Conservation (phyloP, 441 rosid species). For the Corymbia citriodora region DNA sequence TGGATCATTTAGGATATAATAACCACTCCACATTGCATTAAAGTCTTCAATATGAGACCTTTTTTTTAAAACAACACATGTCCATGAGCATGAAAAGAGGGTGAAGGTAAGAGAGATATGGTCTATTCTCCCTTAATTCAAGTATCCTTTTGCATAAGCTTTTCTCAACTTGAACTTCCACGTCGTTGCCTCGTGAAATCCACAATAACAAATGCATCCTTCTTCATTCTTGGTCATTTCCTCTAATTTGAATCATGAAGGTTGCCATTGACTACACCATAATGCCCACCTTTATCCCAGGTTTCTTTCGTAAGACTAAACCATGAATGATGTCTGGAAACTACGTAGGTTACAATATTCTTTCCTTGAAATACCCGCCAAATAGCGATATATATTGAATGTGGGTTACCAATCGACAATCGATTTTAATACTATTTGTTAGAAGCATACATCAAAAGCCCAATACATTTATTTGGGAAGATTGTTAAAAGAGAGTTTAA, state of each 20-base stretch:
- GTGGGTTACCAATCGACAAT: background rate
- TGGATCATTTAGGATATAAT: background rate
- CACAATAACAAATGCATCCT: background rate
- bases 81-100: background rate
- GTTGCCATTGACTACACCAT: background rate
- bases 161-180: background rate
- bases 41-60: background rate
- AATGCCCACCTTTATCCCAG: background rate
- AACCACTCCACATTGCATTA: background rate
- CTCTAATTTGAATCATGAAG: background rate
- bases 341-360: background rate
- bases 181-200: background rate
- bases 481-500: background rate
- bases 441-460: background rate
- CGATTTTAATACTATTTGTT: background rate
- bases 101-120: background rate
- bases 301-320: background rate
- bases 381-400: background rate
- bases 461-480: background rate
- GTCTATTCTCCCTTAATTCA: background rate
- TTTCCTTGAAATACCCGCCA: background rate
- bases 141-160: background rate
- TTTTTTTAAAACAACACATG: background rate
- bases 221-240: background rate
- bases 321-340: background rate